Evolutionary conservation across 805 yeast genomes (phyloP), one percentile per base, ranked within the genome.

Genomic region (Yamadazyma paraphyllophila): DNA sequence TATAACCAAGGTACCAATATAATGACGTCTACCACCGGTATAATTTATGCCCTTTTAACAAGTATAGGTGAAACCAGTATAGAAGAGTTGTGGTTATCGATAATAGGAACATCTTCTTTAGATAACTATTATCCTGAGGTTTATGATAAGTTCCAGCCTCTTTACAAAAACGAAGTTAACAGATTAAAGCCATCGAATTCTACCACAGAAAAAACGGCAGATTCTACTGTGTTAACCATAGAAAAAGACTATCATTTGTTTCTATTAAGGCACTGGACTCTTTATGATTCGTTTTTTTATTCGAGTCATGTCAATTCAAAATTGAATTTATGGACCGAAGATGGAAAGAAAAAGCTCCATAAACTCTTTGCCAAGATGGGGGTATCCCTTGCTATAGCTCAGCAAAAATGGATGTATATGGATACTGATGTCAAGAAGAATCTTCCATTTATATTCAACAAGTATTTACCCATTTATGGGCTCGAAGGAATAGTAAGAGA

Each of bases 351-450:
- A 59, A 78, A 82, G 52, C 69, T 94, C 41, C 96, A 91, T 60
- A 89, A 90, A 56, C 76, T 94, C 79, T 88, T 94, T 68, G 99
- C 99, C 1, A 80, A 86, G 55, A 94, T 95, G 97, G 99, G 99
- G 7, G 85, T 94, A 5, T 84, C 97, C 0, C 71, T 94, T 39
- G 84, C 81, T 5, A 83, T 85, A n/a, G 94, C 98, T 0, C 85
- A 83, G 57, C 96, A 94, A 62, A 82, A 82, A 45, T 94, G 98
- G 98, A 74, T 85, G 20, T 95, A 92, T 61, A 81, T 92, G 83
- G 94, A 89, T 60, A 79, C 87, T 32, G 75, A 77, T 8, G 72
- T 92, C 42, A 95, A 94, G 61, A 80, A 83, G 46, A 84, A 82
- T 49, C 67, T 94, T 17, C 83, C 85, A 16, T 61, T 72, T 11